Evolutionary conservation across 768 basidiomycete genomes (phyloP).

Genomic region (Albatrellus ellisii): DNA sequence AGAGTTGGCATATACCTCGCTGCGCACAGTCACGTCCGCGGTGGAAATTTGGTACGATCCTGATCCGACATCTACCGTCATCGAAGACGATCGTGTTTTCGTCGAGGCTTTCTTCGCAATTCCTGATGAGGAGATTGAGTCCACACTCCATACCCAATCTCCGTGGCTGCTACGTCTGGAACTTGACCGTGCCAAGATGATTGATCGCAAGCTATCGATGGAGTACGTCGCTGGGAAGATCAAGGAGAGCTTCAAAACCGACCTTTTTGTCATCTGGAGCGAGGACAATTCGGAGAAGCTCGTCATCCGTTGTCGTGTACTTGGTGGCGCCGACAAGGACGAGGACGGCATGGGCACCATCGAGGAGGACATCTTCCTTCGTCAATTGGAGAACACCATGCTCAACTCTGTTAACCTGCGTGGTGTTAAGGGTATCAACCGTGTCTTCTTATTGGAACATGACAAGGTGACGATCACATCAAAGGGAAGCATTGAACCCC

Average conservation of each 20-base stretch:
- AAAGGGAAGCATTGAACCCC: slow-evolving; percentile 52
- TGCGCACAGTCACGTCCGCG: slow-evolving; percentile 87
- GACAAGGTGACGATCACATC: slow-evolving; percentile 55
- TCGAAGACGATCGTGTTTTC: slow-evolving; percentile 91
- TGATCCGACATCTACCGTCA: slow-evolving; percentile 80
- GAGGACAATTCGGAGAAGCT: slow-evolving; percentile 98
- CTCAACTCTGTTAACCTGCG: slow-evolving; percentile 89
- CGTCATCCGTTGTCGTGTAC: slow-evolving; percentile 89
- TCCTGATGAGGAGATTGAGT: slow-evolving; percentile 91
- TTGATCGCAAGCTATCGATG: slow-evolving; percentile 95
- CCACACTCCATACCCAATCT: slow-evolving; percentile 82
- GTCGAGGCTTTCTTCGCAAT: slow-evolving; percentile 99
- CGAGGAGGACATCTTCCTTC: slow-evolving; percentile 93
- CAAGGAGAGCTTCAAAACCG: slow-evolving; percentile 88
- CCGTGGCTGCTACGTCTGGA: slow-evolving; percentile 97
- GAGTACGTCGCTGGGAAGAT: slow-evolving; percentile 88
- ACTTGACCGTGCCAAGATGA: slow-evolving; percentile 94
- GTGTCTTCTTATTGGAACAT: slow-evolving; percentile 88
- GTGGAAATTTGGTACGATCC: slow-evolving; percentile 99
- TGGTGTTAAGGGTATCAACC: slow-evolving; percentile 81
- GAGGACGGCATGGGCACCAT: slow-evolving; percentile 62
- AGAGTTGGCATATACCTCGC: slow-evolving; percentile 85
- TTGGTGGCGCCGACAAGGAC: slow-evolving; percentile 75
- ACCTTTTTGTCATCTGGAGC: slow-evolving; percentile 96
- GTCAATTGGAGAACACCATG: slow-evolving; percentile 94